Evolutionary conservation across 495 filamentous ascomycete species (phyloP), one percentile per base, ranked within the genome.

Genomic region (Aspergillus bridgeri): DNA sequence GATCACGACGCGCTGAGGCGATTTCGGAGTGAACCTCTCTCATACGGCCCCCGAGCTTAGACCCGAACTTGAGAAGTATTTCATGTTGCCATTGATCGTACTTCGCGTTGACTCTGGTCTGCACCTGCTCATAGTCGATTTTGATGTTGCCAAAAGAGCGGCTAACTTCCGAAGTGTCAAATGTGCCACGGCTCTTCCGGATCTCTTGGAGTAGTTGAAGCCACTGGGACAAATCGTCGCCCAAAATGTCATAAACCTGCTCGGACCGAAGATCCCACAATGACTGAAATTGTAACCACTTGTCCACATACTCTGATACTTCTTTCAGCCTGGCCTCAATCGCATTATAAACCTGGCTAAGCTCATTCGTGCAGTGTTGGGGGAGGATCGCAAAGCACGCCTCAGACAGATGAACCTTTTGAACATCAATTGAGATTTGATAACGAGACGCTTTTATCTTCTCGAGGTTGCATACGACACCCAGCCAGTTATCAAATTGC

Each of bases 11-110:
- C 27, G 93, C 90, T 73, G 89, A 89, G 65, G 94, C 90, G 58
- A 97, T 85, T 56, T 97, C 92, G 7, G 87, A 83, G 62, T 92
- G 87, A 2, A 96, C 85, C 63, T 98, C 93, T 53, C 88, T 80
- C 86, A 97, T 92, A 43, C 90, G 87, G 55, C 84, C 89, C n/a
- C 92, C 91, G 53, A 97, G 86, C 47, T 91, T 89, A 22, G 80
- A 79, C 42, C 91, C 95, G 71, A 99, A 99, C 66, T 95, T 95
- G 38, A 87, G 79, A 19, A 96, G 77, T 44, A 99, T 96, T 54
- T 99, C 94, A 61, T 96, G 92, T 66, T 99, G 94, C 94, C 94
- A 99, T 72, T 98, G 95, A 69, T 99, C 95, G 65, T 99, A 99
- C 66, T 97, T 98, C 54, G 90, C 89, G 68, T 96, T 97, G 69